A percentile compares a stretch with the other conserved stretches of the same genome.
Conservation (phyloP, 1,284 basidiomycete genomes). For the Rhodotorula sp. region DNA sequence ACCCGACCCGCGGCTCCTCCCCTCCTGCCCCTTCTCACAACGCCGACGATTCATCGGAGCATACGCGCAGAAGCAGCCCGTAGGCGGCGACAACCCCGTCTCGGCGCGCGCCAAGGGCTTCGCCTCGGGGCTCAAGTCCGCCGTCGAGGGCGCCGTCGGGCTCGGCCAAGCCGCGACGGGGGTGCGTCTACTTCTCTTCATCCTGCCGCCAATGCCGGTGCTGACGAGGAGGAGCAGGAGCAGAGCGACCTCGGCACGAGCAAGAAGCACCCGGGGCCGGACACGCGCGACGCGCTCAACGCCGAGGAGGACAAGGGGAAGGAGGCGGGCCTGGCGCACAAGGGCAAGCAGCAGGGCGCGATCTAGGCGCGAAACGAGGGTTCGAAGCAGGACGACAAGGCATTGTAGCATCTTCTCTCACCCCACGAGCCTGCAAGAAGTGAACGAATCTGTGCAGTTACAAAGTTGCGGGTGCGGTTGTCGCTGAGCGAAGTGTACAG, state of each 20-base stretch:
- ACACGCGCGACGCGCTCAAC: background rate
- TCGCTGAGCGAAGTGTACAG: no score
- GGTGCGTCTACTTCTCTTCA: constrained; percentile 2
- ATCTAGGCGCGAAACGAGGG: background rate
- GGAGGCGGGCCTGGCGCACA: constrained; percentile 13
- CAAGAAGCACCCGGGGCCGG: constrained; percentile 10
- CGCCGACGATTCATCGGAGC: background rate
- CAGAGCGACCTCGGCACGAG: constrained; percentile 9
- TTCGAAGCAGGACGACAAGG: no score
- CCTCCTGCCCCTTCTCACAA: background rate
- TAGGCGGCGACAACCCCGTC: constrained; percentile 11
- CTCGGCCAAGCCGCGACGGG: constrained; percentile 13
- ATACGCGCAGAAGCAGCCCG: constrained; percentile 13
- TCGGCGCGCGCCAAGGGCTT: constrained; percentile 12
- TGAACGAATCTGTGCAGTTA: no score
- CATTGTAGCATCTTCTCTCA: background rate
- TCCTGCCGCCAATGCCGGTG: no score
- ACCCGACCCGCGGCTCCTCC: background rate
- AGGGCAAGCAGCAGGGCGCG: constrained; percentile 7
- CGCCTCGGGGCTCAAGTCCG: constrained; percentile 16
- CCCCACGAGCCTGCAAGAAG: no score
- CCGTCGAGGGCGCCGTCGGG: constrained; percentile 8
- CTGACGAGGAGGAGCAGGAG: background rate
- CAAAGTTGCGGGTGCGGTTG: no score
- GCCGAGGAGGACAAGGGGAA: constrained; percentile 9